Base-by-base conservation (phyloP, 1,284 basidiomycete species). In the Austroboletus niveus region DNA sequence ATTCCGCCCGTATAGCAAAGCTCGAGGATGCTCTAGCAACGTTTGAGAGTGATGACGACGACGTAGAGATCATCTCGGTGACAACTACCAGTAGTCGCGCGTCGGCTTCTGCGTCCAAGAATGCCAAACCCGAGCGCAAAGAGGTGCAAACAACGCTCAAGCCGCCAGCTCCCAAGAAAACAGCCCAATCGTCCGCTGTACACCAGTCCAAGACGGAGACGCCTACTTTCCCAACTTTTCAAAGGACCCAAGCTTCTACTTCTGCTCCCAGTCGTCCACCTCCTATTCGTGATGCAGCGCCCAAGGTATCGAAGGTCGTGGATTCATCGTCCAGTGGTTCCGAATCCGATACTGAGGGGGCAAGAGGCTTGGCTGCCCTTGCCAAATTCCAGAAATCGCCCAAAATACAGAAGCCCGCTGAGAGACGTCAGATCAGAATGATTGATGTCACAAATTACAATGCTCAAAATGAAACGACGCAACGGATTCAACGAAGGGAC, bases 371-470 rank as follows among this genome's bases (percentile, higher is more conserved):
- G 51, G 81, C 77, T 0, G 75, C 78, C 1, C 77, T 95, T 45
- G 77, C 79, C 3, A 68, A 82, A 55, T 68, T 86, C 51, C 85
- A 88, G 57, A 81, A 81, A 53, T 78, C 81, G 1, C 82, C 82
- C 1, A 79, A 77, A 54, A 73, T 77, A 53, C 80, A 75, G 61
- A 86, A 80, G 65, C 76, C 73, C 24, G 63, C 69, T 9, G 81
- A 84, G 60, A 81, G 82, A 29, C 80, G 91, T 34, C 81, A 85
- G 60, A 80, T 93, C 60, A 87, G 86, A 70, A 74, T 87, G 41
- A 65, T 93, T 42, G 85, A 88, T 43, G 72, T 82, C 41, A 77
- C 81, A 1, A 69, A 66, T 35, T 22, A 42, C 12, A 68, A 75
- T 22, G 69, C 43, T 24, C 70, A 64, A 43, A 78, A 75, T 42